Base-by-base conservation (phyloP, 1,139 yeast genomes). In the Candida tetrigidarum region DNA sequence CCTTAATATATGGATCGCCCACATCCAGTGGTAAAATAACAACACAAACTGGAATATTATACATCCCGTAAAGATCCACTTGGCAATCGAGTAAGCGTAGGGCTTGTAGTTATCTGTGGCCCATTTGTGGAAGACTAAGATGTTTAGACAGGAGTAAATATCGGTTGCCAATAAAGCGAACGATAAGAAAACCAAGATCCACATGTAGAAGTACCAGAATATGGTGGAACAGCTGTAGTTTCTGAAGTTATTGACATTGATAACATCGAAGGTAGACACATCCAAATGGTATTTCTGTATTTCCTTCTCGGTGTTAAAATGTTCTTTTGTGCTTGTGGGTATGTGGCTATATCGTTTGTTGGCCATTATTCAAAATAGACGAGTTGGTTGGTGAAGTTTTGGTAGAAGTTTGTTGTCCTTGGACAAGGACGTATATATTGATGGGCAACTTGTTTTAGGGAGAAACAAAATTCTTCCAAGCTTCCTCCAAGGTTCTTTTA, bases 31-130 rank as follows among this genome's bases (percentile, higher is more conserved):
- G 62, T 81, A 81, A 1, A 81, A 51, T 39, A 86, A 58, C 23
- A 87, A 69, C 6, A 79, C 66, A 44, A 87, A 72, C 19, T 93
- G 84, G 48, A 88, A 78, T n/a, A 90, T 76, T 50, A 90, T 90
- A 61, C 97, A 90, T 1, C 86, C 90, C 8, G 92, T 84, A 61
- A 89, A 90, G 12, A 90, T 71, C 91, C 96, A 86, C 59, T 87
- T 83, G 43, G 95, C 80, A 10, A 70, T 58, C 8, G 81, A 47
- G 78, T 84, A 60, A 57, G 75, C 68, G 78, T 81, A 49, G 76
- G 87, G 60, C 78, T 79, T 59, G 67, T 83, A 48, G 74, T 78
- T 67, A 11, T 80, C 71, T 5, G 45, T 46, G 3, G 86, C 80
- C 96, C 97, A 90, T 44, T 80, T 73, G 57, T 86, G 81, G 63